A percentile compares a stretch with the other conserved stretches of the same genome.
Conservation (phyloP, 2,329 filamentous ascomycete species). For the Botrytis deweyae region DNA sequence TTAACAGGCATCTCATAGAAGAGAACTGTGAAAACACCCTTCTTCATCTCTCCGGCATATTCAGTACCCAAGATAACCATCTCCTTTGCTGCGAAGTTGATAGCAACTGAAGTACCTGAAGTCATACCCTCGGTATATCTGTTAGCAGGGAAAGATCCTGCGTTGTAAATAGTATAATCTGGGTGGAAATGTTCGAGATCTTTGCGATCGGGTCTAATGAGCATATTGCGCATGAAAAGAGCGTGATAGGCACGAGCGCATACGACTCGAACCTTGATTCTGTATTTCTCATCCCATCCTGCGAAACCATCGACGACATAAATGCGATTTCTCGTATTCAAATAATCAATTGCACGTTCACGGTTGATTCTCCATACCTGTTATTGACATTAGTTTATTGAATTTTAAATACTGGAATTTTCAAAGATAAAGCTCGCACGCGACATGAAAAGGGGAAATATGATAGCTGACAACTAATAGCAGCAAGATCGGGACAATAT, state of each 20-base stretch:
- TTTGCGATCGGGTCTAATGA: constrained; percentile 87
- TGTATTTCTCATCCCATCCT: constrained; percentile 98
- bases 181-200: constrained; percentile 98
- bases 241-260: constrained; percentile 99
- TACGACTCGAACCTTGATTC: constrained; percentile 95
- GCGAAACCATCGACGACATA: constrained; percentile 98
- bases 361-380: constrained; percentile 99
- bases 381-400: neutral
- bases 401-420: neutral
- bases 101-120: constrained; percentile 92
- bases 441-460: neutral
- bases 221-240: constrained; percentile 99
- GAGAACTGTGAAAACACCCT: constrained; percentile 97
- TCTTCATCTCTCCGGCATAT: constrained; percentile 98
- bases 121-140: constrained; percentile 98
- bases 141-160: constrained; percentile 97
- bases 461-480: neutral
- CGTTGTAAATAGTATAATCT: constrained; percentile 99
- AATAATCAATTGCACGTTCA: constrained; percentile 96
- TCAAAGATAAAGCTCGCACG: neutral
- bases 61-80: constrained; percentile 99
- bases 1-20: constrained; percentile 99
- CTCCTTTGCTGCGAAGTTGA: constrained; percentile 99
- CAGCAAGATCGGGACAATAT: neutral
- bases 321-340: constrained; percentile 98